These are phyloP conservation scores for Hanseniaspora taiwanica DNA, from an alignment of 805 yeast species.

Conservation along the genomic window DNA sequence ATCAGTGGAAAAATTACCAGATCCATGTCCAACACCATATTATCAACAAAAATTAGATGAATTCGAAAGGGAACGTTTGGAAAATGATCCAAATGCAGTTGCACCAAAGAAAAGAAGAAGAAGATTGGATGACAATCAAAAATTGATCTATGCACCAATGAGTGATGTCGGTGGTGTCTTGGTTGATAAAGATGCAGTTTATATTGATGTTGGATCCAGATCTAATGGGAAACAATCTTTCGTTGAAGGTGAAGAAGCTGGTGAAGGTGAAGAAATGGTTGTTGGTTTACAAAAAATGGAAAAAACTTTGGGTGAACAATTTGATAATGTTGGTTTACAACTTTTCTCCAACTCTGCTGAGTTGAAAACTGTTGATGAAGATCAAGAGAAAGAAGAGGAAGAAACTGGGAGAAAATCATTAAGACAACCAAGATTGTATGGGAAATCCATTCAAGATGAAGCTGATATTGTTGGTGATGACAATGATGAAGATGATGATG, in stretches of 20 bases:
- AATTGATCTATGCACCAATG: constrained; percentile 96
- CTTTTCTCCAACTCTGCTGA: constrained; percentile 54
- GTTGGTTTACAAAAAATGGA: constrained; percentile 66
- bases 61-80: constrained; percentile 57
- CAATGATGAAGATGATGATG: constrained; percentile 26
- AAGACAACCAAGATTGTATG: constrained; percentile 50
- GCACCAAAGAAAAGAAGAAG: constrained; percentile 71
- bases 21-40: constrained; percentile 97
- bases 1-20: constrained; percentile 80
- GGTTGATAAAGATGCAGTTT: constrained; percentile 95
- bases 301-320: constrained; percentile 38
- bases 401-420: constrained; percentile 48
- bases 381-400: constrained; percentile 26
- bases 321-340: constrained; percentile 57
- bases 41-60: constrained; percentile 80
- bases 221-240: constrained; percentile 30
- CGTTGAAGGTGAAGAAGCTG: constrained; percentile 52
- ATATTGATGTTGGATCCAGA: constrained; percentile 51
- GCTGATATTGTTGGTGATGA: constrained; percentile 34
- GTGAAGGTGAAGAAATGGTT: constrained; percentile 78
- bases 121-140: constrained; percentile 86
- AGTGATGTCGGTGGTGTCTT: constrained; percentile 98
- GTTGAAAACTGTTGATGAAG: constrained; percentile 31
- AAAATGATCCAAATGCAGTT: constrained; percentile 31
- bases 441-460: constrained; percentile 34